Percentiles rank a stretch among this genome's conserved stretches.
Evolutionary conservation across 108 stramenopile genomes (phyloP).

Genomic region (Cyclotella kingstonii): DNA sequence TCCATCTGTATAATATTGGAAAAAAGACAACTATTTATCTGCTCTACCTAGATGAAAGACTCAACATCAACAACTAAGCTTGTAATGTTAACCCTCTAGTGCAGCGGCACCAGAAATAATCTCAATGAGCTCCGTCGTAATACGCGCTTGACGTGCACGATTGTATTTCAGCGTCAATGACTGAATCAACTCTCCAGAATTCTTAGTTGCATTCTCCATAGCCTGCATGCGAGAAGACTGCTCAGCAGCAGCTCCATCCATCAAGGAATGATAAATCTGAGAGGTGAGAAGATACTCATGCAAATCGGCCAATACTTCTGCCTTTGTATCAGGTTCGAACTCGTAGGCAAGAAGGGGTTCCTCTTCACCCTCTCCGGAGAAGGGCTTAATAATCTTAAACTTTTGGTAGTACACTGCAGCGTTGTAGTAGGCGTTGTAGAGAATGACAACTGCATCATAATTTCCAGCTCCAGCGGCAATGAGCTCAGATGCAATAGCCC

Average conservation of each 20-base stretch:
- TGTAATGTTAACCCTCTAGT: constrained; percentile 76
- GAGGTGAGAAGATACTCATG: constrained; percentile 94
- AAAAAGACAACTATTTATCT: too few relatives aligned
- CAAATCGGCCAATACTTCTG: constrained; percentile 90
- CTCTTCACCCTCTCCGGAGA: constrained; percentile 65
- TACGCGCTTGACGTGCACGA: constrained; percentile 99
- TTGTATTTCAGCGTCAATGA: constrained; percentile 97
- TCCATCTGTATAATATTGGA: too few relatives aligned
- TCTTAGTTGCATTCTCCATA: constrained; percentile 99
- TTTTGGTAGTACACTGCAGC: constrained; percentile 81
- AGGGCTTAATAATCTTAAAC: constrained; percentile 84
- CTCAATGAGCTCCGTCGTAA: constrained; percentile 99
- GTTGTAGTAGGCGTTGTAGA: constrained; percentile 87
- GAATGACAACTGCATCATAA: constrained; percentile 78
- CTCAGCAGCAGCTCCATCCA: constrained; percentile 98
- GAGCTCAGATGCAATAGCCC: constrained; percentile 79
- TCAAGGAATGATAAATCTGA: constrained; percentile 90
- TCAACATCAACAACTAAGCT: background rate
- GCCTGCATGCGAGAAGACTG: constrained; percentile 99
- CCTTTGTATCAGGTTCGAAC: constrained; percentile 94
- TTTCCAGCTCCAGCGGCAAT: constrained; percentile 73
- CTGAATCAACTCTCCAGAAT: constrained; percentile 98
- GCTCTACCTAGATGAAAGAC: too few relatives aligned
- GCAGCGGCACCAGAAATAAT: constrained; percentile 99
- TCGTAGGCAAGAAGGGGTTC: constrained; percentile 87